These are phyloP conservation scores for Malassezia pachydermatis DNA, from an alignment of 1,284 basidiomycete genomes.

Conservation along the genomic window DNA sequence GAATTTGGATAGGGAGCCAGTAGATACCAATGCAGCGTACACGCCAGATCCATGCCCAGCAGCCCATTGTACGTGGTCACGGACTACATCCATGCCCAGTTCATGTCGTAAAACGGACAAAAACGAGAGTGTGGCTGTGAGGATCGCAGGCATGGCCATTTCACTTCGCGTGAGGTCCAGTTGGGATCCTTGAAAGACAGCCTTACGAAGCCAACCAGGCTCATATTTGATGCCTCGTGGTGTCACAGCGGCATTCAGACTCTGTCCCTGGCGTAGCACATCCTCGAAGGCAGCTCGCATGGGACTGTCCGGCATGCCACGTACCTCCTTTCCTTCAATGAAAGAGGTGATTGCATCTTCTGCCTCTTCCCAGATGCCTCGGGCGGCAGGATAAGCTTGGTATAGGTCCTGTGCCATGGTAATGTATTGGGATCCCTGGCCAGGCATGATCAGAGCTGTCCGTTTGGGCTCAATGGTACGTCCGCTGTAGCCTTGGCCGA, in stretches of 20 bases:
- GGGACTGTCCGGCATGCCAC: conserved; percentile 15
- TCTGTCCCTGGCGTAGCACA: conserved; percentile 27
- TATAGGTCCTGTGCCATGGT: conserved; percentile 45
- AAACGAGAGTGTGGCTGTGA: conserved; percentile 39
- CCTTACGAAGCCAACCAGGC: conserved; percentile 33
- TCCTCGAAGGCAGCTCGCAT: conserved; percentile 30
- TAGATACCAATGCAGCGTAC: conserved; percentile 38
- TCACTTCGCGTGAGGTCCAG: conserved; percentile 40
- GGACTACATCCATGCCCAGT: conserved; percentile 36
- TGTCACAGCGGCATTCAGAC: conserved; percentile 22
- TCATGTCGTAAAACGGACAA: conserved; percentile 39
- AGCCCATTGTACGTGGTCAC: conserved; percentile 33
- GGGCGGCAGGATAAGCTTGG: conserved; percentile 32
- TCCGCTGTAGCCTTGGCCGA: conserved; percentile 23
- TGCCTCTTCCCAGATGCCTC: conserved; percentile 39
- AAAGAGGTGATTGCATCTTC: conserved; percentile 37
- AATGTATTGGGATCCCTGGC: conserved; percentile 45
- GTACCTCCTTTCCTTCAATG: conserved; percentile 22
- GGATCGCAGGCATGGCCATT: conserved; percentile 41
- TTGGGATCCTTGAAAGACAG: conserved; percentile 43
- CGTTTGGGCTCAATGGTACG: conserved; percentile 29
- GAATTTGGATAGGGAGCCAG: conserved; percentile 24
- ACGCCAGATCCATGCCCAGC: conserved; percentile 43
- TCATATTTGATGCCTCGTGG: conserved; percentile 9
- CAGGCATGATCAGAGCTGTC: conserved; percentile 41